Base-by-base conservation (phyloP, 139 green algal species). In the Asterochloris erici region DNA sequence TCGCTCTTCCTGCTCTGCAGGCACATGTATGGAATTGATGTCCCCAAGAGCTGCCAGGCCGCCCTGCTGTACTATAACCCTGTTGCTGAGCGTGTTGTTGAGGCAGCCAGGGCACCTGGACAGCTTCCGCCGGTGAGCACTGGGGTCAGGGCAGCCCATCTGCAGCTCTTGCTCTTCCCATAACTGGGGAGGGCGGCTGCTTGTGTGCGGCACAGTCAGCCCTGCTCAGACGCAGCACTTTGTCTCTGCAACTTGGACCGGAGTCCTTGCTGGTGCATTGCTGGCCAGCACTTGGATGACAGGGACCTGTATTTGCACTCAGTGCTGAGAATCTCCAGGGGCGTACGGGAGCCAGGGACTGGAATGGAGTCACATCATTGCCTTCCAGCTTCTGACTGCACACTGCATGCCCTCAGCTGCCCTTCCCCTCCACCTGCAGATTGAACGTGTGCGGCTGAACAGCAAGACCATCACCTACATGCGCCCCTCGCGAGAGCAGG, bases 41-140 rank as follows among this genome's bases (percentile, higher is more conserved):
- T 96, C 79, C 95, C 94, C 0, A 89, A 93, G 68, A 92, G 79
- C 79, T 98, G 96, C 88, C 89, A 89, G 83, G 82, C 91, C 4
- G 94, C 93, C 1, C 61, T 84, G 19, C 74, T 95, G 63, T 99
- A 99, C 89, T 98, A 98, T 85, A 84, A 90, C 63, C 90, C 91
- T 0, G 94, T 94, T 28, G 94, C 93, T 23, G 89, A 95, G 79
- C 63, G 84, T 63, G 90, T 94, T 64, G 16, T 90, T 12, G 61
- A 63, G 75, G 61, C 68, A 23, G 66, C 82, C 15, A 64, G 66
- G 24, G 62, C 61, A 9, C 82, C 82, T 29, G 28, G 62, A 24
- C 17, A 28, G 16, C 29, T 86, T 9, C 78, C 78, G 15, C 73
- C 66, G 71, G 83, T 82, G 54, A 13, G 68, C 60, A n/a, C 17